These are phyloP conservation scores for Silene vulgaris DNA, from an alignment of 179 eudicot genomes.

Conservation along the genomic window DNA sequence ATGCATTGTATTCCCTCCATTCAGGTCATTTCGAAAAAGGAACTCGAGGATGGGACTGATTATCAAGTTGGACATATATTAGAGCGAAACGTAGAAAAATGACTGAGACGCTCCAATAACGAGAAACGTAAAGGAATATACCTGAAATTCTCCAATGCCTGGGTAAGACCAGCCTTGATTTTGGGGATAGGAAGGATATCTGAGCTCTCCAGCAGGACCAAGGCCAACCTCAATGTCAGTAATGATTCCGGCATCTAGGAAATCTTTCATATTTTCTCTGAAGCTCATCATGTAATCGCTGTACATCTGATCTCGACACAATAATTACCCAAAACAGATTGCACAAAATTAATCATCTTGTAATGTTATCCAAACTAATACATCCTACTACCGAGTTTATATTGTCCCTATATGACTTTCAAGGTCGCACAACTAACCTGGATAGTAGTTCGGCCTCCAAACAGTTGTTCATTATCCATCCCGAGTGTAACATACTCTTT, in stretches of 20 bases:
- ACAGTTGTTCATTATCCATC: conserved; percentile 52
- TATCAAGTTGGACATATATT: too few relatives aligned
- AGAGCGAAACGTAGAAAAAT: too few relatives aligned
- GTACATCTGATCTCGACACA: conserved; percentile 42
- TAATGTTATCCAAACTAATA: too few relatives aligned
- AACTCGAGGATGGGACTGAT: too few relatives aligned
- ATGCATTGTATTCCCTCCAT: not conserved
- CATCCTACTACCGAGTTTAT: too few relatives aligned
- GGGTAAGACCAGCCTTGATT: conserved; percentile 79
- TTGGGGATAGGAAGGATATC: conserved; percentile 78
- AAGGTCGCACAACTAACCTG: conserved; percentile 37
- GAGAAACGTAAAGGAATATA: not conserved
- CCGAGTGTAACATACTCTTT: conserved; percentile 58
- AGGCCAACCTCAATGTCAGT: conserved; percentile 79
- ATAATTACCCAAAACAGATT: too few relatives aligned
- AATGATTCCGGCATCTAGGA: conserved; percentile 46
- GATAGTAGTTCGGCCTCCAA: conserved; percentile 60
- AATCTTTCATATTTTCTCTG: conserved; percentile 64
- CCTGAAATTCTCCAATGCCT: conserved; percentile 94
- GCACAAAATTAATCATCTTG: too few relatives aligned
- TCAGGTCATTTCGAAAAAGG: not conserved
- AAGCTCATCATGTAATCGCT: conserved; percentile 80
- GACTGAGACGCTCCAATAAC: too few relatives aligned
- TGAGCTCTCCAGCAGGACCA: conserved; percentile 80
- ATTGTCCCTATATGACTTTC: too few relatives aligned